Evolutionary conservation across 805 yeast species (phyloP).

Genomic region (Maudiozyma barnettii): DNA sequence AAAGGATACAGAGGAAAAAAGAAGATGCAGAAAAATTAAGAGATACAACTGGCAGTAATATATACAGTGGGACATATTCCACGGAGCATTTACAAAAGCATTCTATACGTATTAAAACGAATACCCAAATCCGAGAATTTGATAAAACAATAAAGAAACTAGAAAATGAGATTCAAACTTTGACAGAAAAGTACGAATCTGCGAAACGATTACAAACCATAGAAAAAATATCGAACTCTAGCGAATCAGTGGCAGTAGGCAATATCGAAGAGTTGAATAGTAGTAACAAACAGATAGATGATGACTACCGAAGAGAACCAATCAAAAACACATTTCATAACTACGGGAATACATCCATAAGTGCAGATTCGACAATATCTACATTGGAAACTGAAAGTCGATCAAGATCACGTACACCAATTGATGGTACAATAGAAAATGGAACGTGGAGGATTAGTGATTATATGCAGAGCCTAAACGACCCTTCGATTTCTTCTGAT

Average conservation of each 20-base stretch:
- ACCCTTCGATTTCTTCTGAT: constrained; percentile 16
- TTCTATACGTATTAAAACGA: constrained; percentile 27
- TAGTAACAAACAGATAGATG: background rate
- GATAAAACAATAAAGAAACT: constrained; percentile 23
- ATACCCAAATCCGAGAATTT: constrained; percentile 26
- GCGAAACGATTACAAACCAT: constrained; percentile 5
- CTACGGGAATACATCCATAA: too few relatives aligned
- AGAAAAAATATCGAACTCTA: background rate
- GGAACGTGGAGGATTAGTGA: constrained; percentile 31
- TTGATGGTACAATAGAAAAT: constrained; percentile 13
- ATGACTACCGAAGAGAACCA: background rate
- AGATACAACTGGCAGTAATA: constrained; percentile 23
- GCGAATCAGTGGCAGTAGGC: background rate
- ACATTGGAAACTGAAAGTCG: background rate
- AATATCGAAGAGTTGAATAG: constrained; percentile 1
- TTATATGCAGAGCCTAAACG: constrained; percentile 28
- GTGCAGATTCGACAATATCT: background rate
- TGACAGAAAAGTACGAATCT: constrained; percentile 20
- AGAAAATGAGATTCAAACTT: constrained; percentile 18
- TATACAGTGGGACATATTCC: constrained; percentile 28
- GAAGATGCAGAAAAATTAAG: constrained; percentile 20
- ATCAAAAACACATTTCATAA: background rate
- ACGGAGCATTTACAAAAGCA: constrained; percentile 30
- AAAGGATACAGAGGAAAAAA: constrained; percentile 15
- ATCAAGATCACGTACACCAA: background rate